A percentile compares a stretch with the other conserved stretches of the same genome.
These are phyloP conservation scores for Diaporthe vaccinii DNA, from an alignment of 2,329 filamentous ascomycete genomes.

Conservation along the genomic window DNA sequence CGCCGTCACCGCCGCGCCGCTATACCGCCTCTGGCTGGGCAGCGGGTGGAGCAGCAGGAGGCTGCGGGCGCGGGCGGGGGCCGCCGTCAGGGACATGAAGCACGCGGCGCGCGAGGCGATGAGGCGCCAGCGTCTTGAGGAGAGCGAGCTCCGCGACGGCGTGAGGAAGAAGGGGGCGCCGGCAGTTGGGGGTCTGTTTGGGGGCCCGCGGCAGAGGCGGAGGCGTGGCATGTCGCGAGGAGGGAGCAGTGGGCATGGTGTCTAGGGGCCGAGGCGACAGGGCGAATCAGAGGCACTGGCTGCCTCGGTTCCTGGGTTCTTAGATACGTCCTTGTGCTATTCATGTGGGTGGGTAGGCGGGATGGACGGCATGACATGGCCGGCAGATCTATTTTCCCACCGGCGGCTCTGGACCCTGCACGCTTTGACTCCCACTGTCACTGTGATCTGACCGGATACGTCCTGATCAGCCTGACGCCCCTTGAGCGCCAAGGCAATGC, in stretches of 20 bases:
- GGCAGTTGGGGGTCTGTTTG: background rate
- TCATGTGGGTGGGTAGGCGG: background rate
- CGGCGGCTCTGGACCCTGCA: conserved; percentile 9
- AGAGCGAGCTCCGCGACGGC: conserved; percentile 31
- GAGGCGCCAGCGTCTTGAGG: background rate
- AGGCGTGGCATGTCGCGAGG: background rate
- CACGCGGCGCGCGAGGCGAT: conserved; percentile 25
- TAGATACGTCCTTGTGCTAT: background rate
- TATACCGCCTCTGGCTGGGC: conserved; percentile 35
- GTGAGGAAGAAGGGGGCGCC: conserved; percentile 13
- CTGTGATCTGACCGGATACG: background rate
- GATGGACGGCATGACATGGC: background rate
- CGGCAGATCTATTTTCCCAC: conserved; percentile 3
- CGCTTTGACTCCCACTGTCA: conserved; percentile 15
- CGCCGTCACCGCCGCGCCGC: conserved; percentile 4
- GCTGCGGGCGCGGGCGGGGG: conserved; percentile 14
- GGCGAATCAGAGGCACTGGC: conserved; percentile 6
- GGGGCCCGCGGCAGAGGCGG: background rate
- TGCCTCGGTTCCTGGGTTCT: background rate
- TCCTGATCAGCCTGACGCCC: background rate
- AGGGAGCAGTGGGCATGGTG: background rate
- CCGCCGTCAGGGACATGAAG: conserved; percentile 31
- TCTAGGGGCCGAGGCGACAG: background rate
- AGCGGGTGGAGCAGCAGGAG: conserved; percentile 22
- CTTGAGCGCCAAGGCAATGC: conserved; percentile 24